Conservation (phyloP, 2,329 filamentous ascomycete species). For the Chaetomium strumarium region DNA sequence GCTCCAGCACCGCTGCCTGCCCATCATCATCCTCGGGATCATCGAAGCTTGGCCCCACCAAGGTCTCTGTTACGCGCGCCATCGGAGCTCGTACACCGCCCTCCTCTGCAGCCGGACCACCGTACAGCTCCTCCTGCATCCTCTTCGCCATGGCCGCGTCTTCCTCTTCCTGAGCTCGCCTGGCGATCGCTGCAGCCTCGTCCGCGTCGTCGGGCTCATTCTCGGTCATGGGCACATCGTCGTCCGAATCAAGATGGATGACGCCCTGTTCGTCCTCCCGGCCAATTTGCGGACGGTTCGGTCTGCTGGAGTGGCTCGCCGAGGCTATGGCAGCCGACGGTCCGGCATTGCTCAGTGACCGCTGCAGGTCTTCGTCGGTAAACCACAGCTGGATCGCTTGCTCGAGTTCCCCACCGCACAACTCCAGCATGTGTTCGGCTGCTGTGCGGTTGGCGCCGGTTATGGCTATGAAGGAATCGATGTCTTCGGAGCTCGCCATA, state of each 20-base stretch:
- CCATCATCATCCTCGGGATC: conserved; percentile 46
- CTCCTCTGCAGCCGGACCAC: conserved; percentile 34
- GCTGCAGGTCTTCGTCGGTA: conserved; percentile 71
- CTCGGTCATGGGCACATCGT: conserved; percentile 48
- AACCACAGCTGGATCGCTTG: conserved; percentile 88
- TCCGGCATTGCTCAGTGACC: conserved; percentile 37
- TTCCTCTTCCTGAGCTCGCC: conserved; percentile 64
- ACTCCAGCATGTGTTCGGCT: conserved; percentile 74
- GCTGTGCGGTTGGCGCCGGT: conserved; percentile 69
- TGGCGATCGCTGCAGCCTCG: conserved; percentile 36
- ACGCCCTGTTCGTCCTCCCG: conserved; percentile 53
- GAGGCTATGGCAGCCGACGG: conserved; percentile 27
- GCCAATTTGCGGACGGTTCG: conserved; percentile 28
- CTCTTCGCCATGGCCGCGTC: conserved; percentile 90
- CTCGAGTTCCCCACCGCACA: conserved; percentile 78
- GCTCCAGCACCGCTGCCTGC: conserved; percentile 54
- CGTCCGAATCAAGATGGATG: conserved; percentile 73
- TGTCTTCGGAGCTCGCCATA: conserved; percentile 59
- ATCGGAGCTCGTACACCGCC: conserved; percentile 83
- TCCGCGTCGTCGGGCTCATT: conserved; percentile 36
- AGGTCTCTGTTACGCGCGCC: conserved; percentile 81
- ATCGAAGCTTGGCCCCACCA: conserved; percentile 63
- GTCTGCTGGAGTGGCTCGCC: conserved; percentile 9
- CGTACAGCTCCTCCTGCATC: conserved; percentile 87
- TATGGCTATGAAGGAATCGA: conserved; percentile 74